Conservation (phyloP, 768 basidiomycete species). For the Trichaptum fuscoviolaceum region DNA sequence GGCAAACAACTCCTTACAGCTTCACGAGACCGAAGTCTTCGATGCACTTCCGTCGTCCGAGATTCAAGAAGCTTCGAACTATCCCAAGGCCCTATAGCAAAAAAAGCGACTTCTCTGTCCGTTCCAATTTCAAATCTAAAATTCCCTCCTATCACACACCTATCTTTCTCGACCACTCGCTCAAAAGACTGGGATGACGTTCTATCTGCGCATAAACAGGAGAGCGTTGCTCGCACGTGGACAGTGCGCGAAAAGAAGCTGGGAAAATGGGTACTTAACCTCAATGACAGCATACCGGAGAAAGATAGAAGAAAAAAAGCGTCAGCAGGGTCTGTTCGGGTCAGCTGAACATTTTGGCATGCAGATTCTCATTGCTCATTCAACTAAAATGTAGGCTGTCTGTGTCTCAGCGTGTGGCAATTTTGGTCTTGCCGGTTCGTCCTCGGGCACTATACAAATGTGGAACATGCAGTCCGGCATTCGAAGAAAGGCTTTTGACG, state of each 20-base stretch:
- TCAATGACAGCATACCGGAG: conserved; percentile 55
- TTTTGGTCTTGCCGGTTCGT: conserved; percentile 83
- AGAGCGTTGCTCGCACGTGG: conserved; percentile 83
- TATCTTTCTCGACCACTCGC: conserved; percentile 75
- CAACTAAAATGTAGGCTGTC: conserved; percentile 48
- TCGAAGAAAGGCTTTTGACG: conserved; percentile 66
- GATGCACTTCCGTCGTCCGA: conserved; percentile 88
- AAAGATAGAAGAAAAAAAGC: conserved; percentile 43
- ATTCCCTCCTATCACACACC: conserved; percentile 70
- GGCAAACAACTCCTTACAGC: conserved; percentile 91
- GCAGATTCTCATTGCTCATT: background rate
- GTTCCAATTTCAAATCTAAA: conserved; percentile 81
- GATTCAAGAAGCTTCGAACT: conserved; percentile 94
- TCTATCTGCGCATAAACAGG: conserved; percentile 83
- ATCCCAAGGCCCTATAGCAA: conserved; percentile 85
- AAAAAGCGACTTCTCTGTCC: conserved; percentile 73
- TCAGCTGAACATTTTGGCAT: conserved; percentile 24
- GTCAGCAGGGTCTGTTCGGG: conserved; percentile 65
- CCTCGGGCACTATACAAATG: conserved; percentile 75
- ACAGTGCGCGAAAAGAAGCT: conserved; percentile 74
- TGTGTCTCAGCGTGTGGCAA: conserved; percentile 95
- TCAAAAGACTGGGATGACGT: conserved; percentile 98
- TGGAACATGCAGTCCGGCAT: conserved; percentile 98
- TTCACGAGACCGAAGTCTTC: conserved; percentile 81
- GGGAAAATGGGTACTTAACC: conserved; percentile 44